Percentiles rank a stretch among this genome's conserved stretches.
Conservation (phyloP, 306 rosid genomes). For the Cucurbita moschata region DNA sequence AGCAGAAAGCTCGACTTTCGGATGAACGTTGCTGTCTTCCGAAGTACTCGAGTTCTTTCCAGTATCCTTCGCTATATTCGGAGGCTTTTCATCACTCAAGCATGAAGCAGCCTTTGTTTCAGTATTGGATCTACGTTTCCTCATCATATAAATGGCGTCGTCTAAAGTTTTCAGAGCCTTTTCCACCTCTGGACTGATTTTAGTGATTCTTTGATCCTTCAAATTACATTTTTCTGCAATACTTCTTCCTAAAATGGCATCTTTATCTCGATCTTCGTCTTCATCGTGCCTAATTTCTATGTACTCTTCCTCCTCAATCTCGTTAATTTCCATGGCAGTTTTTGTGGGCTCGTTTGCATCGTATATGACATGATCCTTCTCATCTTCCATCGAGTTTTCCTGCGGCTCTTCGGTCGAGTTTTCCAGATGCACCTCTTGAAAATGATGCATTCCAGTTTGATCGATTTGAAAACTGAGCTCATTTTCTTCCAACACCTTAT, state of each 20-base stretch:
- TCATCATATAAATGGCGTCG: conserved; percentile 39
- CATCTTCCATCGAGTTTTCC: conserved; percentile 9
- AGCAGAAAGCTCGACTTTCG: conserved; percentile 10
- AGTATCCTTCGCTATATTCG: conserved; percentile 14
- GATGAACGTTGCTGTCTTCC: conserved; percentile 9
- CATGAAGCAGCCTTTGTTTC: conserved; percentile 17
- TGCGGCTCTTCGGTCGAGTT: conserved; percentile 3
- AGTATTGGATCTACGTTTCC: conserved; percentile 26
- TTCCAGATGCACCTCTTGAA: conserved; percentile 12
- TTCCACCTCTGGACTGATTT: conserved; percentile 51
- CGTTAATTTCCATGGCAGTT: conserved; percentile 3
- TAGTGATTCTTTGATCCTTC: conserved; percentile 20
- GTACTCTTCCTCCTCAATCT: conserved; percentile 43
- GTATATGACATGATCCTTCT: conserved; percentile 16
- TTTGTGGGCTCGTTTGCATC: conserved; percentile 9
- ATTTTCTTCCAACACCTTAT: conserved; percentile 13
- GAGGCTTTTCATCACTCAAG: conserved; percentile 13
- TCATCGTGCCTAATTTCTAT: conserved; percentile 19
- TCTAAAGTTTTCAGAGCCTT: conserved; percentile 69
- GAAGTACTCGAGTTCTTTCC: conserved; percentile 15
- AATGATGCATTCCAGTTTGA: conserved; percentile 15
- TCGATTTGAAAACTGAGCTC: conserved; percentile 11
- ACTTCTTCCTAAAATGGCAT: conserved; percentile 10
- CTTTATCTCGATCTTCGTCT: conserved; percentile 12
- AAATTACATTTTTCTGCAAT: conserved; percentile 7